Base-by-base conservation (phyloP, 2,329 filamentous ascomycete species). In the Neonectria punicea region DNA sequence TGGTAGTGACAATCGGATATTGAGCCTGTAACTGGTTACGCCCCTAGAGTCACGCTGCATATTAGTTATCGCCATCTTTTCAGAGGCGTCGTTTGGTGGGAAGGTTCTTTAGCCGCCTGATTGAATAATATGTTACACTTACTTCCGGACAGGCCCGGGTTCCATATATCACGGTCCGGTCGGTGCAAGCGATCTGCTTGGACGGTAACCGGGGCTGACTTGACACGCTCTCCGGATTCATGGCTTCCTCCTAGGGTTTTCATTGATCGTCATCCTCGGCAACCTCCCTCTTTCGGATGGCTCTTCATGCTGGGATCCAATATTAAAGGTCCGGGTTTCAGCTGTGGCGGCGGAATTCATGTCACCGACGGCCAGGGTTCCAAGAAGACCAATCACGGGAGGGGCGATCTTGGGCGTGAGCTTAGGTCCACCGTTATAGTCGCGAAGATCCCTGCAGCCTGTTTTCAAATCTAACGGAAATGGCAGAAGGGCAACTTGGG, bases 311-410 rank as follows among this genome's bases (percentile, higher is more conserved):
- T 44, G 39, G 53, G 51, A 50, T 46, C 49, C 57, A 69, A 53
- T 60, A 56, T 65, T 60, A 57, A 66, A 63, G 53, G 56, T 51
- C 22, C 57, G 55, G 49, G 55, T 63, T 62, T 59, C 64, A 70
- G 63, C 66, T 66, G 62, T 66, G 63, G 71, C 65, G 68, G 68
- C 67, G 63, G 50, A 69, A 67, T 65, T 69, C 49, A 68, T 68
- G 66, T 70, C 67, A 66, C 66, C 64, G 36, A 61, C 55, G 57
- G 67, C 53, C 36, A 65, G 63, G 59, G 64, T 63, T 47, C 58
- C 54, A 51, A 53, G 41, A 39, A 67, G 61, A 44, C 70, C 64
- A 62, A 69, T 66, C 55, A 68, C 14, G 47, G n/a, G 34, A 16
- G 28, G 46, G 50, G 44, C 30, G 55, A 49, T 54, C 50, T 25